Evolutionary conservation across 257 asterid genomes (phyloP), one percentile per base, ranked within the genome.

Genomic region (Solanum ossicruentum): DNA sequence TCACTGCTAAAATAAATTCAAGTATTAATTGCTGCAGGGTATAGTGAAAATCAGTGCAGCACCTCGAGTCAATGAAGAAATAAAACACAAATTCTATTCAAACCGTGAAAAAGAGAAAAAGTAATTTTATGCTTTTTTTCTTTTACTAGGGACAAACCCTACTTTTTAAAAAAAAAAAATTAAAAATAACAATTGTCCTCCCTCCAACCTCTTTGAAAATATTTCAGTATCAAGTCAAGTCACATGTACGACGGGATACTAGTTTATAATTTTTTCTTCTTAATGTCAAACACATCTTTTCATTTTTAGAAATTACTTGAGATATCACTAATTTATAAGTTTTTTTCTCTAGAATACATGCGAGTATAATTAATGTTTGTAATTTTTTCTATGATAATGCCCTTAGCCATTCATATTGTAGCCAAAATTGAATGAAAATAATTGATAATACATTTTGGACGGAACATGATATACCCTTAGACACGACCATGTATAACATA

Each of bases 41-140:
- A 69, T 15, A 52, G 79, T 84, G 82, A 60, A 84, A 84, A 71
- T 84, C 81, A 83, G 85, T 83, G 85, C 85, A 47, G 52, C 65
- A 67, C 85, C 85, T 83, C 85, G 85, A 83, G 85, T 83, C 85
- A 83, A 83, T 83, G 85, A 47, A 28, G 52, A 18, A 83, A 63
- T 58, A 69, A 36, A 65, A 47, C 66, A 83, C 61, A 45, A 82
- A n/a, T 41, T 63, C 85, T 66, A 65, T 83, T 83, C 85, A 49
- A 20, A 57, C 47, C 10, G 82, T 77, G 65, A 77, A 77, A 77
- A 77, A 26, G 21, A 23, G 58, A 49, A 51, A 77, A 77, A 77
- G 65, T 7, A 77, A 51, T 13, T 51, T 51, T 0, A 16, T 49
- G 23, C 8, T 71, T 43, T 26, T 26, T 55, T 39, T 28, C 12